These are phyloP conservation scores for Blastobotrys peoriensis DNA, from an alignment of 805 yeast species.

Conservation along the genomic window DNA sequence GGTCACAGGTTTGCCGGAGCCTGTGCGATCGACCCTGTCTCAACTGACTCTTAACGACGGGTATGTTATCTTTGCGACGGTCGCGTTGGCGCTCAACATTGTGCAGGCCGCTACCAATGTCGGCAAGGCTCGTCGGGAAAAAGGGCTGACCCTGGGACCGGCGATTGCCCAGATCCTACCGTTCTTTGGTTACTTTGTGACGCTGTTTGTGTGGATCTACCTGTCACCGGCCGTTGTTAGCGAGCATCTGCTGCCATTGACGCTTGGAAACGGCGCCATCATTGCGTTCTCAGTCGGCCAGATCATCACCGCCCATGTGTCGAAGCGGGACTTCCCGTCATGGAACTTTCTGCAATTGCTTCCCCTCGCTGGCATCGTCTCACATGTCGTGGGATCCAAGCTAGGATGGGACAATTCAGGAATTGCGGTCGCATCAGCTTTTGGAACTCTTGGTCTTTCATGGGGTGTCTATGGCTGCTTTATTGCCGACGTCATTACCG, in stretches of 20 bases:
- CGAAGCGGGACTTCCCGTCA: conserved; percentile 70
- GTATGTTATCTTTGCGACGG: conserved; percentile 46
- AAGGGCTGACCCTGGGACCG: conserved; percentile 30
- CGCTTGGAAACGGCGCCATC: conserved; percentile 63
- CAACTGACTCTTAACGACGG: conserved; percentile 32
- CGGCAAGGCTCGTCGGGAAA: conserved; percentile 37
- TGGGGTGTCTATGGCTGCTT: conserved; percentile 70
- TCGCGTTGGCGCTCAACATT: conserved; percentile 62
- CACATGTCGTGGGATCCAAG: conserved; percentile 22
- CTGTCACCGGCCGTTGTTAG: conserved; percentile 42
- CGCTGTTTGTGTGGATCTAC: conserved; percentile 40
- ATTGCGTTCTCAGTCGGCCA: conserved; percentile 87
- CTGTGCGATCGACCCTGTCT: not conserved
- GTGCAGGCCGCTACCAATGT: conserved; percentile 65
- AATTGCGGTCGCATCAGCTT: conserved; percentile 47
- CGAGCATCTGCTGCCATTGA: conserved; percentile 44
- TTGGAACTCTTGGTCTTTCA: conserved; percentile 68
- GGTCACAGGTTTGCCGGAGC: not conserved
- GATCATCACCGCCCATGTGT: conserved; percentile 80
- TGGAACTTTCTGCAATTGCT: conserved; percentile 53
- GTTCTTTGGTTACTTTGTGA: conserved; percentile 51
- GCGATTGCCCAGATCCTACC: conserved; percentile 55
- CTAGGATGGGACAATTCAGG: conserved; percentile 31
- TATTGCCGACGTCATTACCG: conserved; percentile 69
- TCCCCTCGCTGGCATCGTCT: conserved; percentile 38